Conservation (phyloP, 2,329 filamentous ascomycete species). For the Phoma herbarum region DNA sequence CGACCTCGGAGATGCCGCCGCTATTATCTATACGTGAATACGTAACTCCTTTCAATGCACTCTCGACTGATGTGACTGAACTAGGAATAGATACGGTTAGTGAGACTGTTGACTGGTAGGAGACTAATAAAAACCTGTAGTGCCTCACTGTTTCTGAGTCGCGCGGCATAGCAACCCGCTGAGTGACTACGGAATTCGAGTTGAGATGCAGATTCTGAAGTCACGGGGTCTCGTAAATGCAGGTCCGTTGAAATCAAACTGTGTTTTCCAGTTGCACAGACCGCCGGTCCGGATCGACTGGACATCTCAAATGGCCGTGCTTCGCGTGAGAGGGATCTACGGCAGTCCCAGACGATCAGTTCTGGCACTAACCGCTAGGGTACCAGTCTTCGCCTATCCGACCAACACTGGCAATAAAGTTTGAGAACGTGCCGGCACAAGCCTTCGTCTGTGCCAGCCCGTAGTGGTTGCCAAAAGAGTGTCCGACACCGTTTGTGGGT, state of each 20-base stretch:
- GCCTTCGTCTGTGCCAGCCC: conserved; percentile 20
- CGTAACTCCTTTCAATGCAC: conserved; percentile 3
- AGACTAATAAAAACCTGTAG: conserved; percentile 9
- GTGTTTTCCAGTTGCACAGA: conserved; percentile 10
- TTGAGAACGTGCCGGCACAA: conserved; percentile 18
- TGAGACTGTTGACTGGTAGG: conserved; percentile 30
- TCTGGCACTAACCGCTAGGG: conserved; percentile 28
- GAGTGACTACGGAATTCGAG: conserved; percentile 8
- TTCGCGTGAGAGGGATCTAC: conserved; percentile 23
- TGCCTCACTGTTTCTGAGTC: conserved; percentile 5
- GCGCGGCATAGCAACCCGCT: background rate
- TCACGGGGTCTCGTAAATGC: conserved; percentile 22
- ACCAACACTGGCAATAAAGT: conserved; percentile 27
- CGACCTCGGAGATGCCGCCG: conserved; percentile 10
- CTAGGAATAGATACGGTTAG: conserved; percentile 24
- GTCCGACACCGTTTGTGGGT: conserved; percentile 27
- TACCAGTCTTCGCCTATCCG: conserved; percentile 19
- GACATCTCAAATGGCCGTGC: conserved; percentile 21
- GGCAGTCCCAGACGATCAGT: conserved; percentile 29
- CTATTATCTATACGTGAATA: conserved; percentile 12
- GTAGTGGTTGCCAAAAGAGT: conserved; percentile 16
- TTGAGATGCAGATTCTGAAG: conserved; percentile 10
- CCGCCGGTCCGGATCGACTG: conserved; percentile 18
- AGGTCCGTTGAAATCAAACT: conserved; percentile 10
- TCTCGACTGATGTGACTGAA: conserved; percentile 13